These are phyloP conservation scores for Torrubiella hemipterigena DNA, from an alignment of 2,329 filamentous ascomycete species.

Conservation along the genomic window DNA sequence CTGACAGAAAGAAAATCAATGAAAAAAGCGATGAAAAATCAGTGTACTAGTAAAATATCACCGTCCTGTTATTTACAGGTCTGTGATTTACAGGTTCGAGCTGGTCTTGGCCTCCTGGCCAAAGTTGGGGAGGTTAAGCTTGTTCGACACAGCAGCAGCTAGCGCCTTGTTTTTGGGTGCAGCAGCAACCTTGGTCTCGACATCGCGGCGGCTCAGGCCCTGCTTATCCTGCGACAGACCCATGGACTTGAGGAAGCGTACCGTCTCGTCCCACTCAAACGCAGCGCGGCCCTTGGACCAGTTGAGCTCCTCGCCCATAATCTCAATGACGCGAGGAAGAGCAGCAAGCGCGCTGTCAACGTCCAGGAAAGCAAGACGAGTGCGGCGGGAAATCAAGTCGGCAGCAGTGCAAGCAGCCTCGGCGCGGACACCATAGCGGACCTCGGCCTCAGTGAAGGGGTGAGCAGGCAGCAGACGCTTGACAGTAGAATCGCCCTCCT, in stretches of 20 bases:
- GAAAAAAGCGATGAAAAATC: too few species aligned
- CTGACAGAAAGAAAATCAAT: too few species aligned
- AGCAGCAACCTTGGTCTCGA: constrained; percentile 5
- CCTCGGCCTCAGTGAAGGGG: constrained; percentile 63
- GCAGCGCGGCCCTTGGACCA: constrained; percentile 51
- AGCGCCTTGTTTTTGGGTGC: constrained; percentile 4
- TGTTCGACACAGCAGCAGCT: constrained; percentile 1
- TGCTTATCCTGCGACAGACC: constrained; percentile 17
- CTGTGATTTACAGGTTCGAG: background rate
- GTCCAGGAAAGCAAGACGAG: constrained; percentile 64
- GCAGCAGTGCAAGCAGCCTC: constrained; percentile 63
- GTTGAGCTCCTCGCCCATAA: constrained; percentile 58
- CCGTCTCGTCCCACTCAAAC: constrained; percentile 39
- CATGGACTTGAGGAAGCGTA: constrained; percentile 32
- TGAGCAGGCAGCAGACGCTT: constrained; percentile 52
- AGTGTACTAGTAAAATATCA: too few species aligned
- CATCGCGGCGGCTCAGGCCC: constrained; percentile 15
- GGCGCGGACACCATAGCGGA: constrained; percentile 58
- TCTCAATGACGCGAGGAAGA: constrained; percentile 56
- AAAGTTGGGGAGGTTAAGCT: constrained; percentile 4
- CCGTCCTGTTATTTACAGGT: too few species aligned
- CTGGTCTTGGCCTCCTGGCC: constrained; percentile 2
- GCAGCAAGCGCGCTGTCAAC: constrained; percentile 58
- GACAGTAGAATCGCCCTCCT: constrained; percentile 39
- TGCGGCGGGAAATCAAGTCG: constrained; percentile 59